These are phyloP conservation scores for Pezicula rhizophila DNA, from an alignment of 2,329 filamentous ascomycete species.

Conservation along the genomic window DNA sequence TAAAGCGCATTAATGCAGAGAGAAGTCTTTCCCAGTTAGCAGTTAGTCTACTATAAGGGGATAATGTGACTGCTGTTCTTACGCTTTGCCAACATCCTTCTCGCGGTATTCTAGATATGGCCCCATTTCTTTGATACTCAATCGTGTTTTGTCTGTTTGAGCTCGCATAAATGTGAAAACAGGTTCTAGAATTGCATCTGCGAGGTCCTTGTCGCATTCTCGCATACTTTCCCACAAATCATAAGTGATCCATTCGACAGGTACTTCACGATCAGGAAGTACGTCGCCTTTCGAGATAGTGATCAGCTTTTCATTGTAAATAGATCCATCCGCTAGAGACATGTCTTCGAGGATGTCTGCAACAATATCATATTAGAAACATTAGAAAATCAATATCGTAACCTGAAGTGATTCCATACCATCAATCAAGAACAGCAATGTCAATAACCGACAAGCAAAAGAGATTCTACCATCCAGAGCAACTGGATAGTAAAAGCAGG, in stretches of 20 bases:
- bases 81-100: slow-evolving; percentile 34
- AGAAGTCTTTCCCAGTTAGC: slow-evolving; percentile 17
- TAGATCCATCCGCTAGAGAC: slow-evolving; percentile 32
- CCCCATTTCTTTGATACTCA: slow-evolving; percentile 21
- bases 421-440: slow-evolving; percentile 37
- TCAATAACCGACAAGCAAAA: slow-evolving; percentile 33
- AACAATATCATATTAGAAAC: background rate
- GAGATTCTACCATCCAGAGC: slow-evolving; percentile 33
- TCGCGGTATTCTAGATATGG: slow-evolving; percentile 34
- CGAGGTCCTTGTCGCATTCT: slow-evolving; percentile 27
- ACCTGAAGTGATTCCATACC: slow-evolving; percentile 20
- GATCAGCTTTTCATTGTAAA: slow-evolving; percentile 33
- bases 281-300: slow-evolving; percentile 27
- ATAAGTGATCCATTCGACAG: slow-evolving; percentile 32
- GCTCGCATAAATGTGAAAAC: slow-evolving; percentile 35
- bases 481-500: slow-evolving; percentile 33
- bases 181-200: slow-evolving; percentile 32
- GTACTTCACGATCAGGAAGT: slow-evolving; percentile 26
- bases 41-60: no score
- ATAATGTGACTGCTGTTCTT: slow-evolving; percentile 7
- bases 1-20: slow-evolving; percentile 32
- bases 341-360: slow-evolving; percentile 36
- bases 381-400: background rate
- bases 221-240: slow-evolving; percentile 36
- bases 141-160: slow-evolving; percentile 29